Evolutionary conservation across 2,329 filamentous ascomycete genomes (phyloP), one percentile per base, ranked within the genome.

Genomic region (Hymenotorrendiella dingleyae): DNA sequence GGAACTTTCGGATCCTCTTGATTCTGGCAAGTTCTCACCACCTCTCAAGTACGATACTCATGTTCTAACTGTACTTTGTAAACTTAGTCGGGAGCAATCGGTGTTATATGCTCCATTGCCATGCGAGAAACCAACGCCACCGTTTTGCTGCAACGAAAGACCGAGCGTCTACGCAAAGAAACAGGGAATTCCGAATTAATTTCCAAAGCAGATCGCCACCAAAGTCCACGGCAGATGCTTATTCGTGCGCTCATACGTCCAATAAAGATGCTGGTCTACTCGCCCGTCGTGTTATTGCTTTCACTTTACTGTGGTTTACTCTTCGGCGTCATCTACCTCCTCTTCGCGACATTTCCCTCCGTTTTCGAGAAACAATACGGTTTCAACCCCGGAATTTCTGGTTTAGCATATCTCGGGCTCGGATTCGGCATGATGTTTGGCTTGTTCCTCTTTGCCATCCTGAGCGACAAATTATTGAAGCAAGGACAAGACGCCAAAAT

Each of bases 181-280:
- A 64, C 61, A 2, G 59, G 58, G 23, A 78, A 79, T 45, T 43
- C 45, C 0, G 47, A 60, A 9, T 57, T 82, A 4, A 74, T 76
- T 0, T 73, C 72, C 17, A 44, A 40, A 35, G 43, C 58, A 5
- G 57, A 59, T 33, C 41, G 43, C 5, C 55, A 57, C n/a, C 55
- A 60, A 0, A 46, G 62, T 1, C n/a, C n/a, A n/a, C 36, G 46
- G 4, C 52, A 63, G 32, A 43, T 65, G 22, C 50, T 69, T 33
- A 33, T 56, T 7, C 45, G 47, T 39, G 68, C 73, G 21, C 62
- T 79, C 28, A 57, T 70, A 12, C 67, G 72, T 3, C 72, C 73
- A 2, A 48, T 69, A 32, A 72, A 70, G 53, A 55, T 66, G 43
- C 48, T 62, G n/a, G 47, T 54, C 34, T 47, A 53, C 40, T 56